Percentiles rank a stretch among this genome's conserved stretches.
phyloP scores from a whole-genome alignment of 164 flowering plant species.

The Cinnamomum chago region DNA sequence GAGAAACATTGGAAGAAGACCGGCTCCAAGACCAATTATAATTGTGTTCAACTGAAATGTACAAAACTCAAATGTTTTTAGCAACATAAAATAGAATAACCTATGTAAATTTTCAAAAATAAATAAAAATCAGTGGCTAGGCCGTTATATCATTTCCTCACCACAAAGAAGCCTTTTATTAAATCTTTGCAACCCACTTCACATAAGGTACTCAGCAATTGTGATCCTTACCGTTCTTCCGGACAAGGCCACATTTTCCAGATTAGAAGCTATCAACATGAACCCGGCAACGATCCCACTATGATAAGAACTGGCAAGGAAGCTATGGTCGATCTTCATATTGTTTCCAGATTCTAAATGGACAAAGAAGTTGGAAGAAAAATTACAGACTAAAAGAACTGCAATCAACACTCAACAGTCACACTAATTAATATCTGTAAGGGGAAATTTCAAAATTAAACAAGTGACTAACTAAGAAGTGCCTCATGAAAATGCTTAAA shows the following conservation, averaged over 20 bases:
- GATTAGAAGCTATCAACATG: slow-evolving; percentile 49
- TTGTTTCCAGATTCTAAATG: slow-evolving; percentile 37
- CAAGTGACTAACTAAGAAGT: too few relatives aligned
- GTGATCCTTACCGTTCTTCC: slow-evolving; percentile 41
- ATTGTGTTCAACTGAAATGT: slow-evolving; percentile 50
- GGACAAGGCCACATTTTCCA: slow-evolving; percentile 39
- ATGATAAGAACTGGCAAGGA: slow-evolving; percentile 88
- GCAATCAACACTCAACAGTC: not conserved
- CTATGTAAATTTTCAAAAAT: not conserved
- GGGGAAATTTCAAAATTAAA: too few relatives aligned
- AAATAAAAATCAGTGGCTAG: not conserved
- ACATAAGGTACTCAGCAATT: not conserved
- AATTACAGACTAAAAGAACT: slow-evolving; percentile 2
- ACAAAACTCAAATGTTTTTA: slow-evolving; percentile 3
- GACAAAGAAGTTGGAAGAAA: not conserved
- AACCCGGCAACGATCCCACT: slow-evolving; percentile 81
- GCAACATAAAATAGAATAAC: not conserved
- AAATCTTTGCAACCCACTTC: not conserved
- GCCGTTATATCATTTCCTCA: not conserved
- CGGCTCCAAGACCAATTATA: slow-evolving; percentile 94
- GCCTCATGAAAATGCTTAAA: too few relatives aligned
- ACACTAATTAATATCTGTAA: too few relatives aligned
- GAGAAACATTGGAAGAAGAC: slow-evolving; percentile 92
- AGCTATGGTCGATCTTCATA: slow-evolving; percentile 57
- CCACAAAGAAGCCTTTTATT: not conserved